Base-by-base conservation (phyloP, 106 monocot genomes). In the Phalaenopsis aphrodite region DNA sequence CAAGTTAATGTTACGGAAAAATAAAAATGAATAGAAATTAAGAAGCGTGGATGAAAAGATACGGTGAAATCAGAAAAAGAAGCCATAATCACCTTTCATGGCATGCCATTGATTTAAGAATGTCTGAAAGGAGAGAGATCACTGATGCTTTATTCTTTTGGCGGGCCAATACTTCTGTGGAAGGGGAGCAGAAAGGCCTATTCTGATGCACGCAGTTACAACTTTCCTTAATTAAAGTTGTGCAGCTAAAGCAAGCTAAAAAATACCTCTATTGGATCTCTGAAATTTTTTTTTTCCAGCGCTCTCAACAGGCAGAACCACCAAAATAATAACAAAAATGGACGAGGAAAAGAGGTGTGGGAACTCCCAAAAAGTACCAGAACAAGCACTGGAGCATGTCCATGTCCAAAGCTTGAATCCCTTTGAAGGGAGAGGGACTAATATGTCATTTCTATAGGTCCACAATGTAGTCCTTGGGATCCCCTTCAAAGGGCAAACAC, bases 391-490 rank as follows among this genome's bases (percentile, higher is more conserved):
- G 74, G 11, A 74, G 74, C 74, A n/a, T 74, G 74, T 74, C 12
- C 42, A 74, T 74, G 24, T 76, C 46, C n/a, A 76, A 17, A 76
- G 8, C 48, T 21, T 76, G 49, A 42, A 76, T 47, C 11, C 24
- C 48, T 48, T 74, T 43, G 74, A 17, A 42, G 9, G 42, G 42
- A 74, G 16, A 4, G 8, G 18, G 17, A 74, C 19, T 5, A 2
- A 24, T 37, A 5, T 76, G 24, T 24, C 76, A 52, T 49, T 76
- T 76, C 76, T 3, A 24, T 9, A 18, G 24, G 42, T 49, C 76
- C 46, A 76, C 76, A 76, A 5, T 76, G 74, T 42, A 45, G 15
- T 48, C 76, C 76, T 76, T 76, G 76, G 42, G 76, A 76, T 76
- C 76, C 76, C 76, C 76, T 78, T 30, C 48, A 74, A 76, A 55